phyloP scores from a whole-genome alignment of 257 asterid species.

The Solanum phureja region DNA sequence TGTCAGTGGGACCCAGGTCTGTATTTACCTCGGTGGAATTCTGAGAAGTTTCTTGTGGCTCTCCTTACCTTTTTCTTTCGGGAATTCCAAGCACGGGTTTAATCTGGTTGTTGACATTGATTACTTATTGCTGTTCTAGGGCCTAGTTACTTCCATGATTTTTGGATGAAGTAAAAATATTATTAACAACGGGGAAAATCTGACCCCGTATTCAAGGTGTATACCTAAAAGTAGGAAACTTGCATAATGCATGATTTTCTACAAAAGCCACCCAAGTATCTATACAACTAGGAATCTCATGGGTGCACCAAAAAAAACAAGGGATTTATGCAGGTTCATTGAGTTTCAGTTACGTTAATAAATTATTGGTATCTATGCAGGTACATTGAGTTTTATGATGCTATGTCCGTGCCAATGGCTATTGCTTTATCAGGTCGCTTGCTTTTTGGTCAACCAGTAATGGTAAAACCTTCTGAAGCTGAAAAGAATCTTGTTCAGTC shows the following conservation, averaged over 20 bases:
- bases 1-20: background rate
- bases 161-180: background rate
- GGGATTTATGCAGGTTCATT: background rate
- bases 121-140: background rate
- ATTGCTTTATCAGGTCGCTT: conserved; percentile 89
- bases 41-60: background rate
- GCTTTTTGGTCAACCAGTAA: conserved; percentile 93
- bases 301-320: background rate
- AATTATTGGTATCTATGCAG: conserved; percentile 24
- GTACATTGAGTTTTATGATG: conserved; percentile 93
- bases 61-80: background rate
- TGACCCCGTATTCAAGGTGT: background rate
- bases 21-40: background rate
- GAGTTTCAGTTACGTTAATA: background rate
- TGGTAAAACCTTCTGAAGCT: conserved; percentile 99
- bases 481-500: conserved; percentile 98
- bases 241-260: background rate
- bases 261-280: background rate
- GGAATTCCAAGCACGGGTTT: background rate
- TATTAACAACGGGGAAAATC: background rate
- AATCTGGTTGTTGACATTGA: background rate
- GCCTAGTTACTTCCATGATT: background rate
- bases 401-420: conserved; percentile 98
- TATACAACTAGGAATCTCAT: background rate
- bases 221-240: background rate